Percentiles rank a stretch among this genome's conserved stretches.
These are phyloP conservation scores for Boletellus deceptivus DNA, from an alignment of 1,284 basidiomycete genomes.

Conservation along the genomic window DNA sequence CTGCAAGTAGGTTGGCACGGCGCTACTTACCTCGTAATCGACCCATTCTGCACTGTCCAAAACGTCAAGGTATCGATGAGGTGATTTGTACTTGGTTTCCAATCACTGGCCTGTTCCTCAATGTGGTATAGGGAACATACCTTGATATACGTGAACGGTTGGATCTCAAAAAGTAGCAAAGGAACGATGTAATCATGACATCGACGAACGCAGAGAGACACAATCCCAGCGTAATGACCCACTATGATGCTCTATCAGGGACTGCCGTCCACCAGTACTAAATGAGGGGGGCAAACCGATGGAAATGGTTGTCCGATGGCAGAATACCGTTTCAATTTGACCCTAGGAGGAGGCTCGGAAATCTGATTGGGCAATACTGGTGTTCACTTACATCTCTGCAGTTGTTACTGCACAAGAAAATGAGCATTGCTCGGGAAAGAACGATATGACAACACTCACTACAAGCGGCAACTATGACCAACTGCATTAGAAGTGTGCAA, in stretches of 20 bases:
- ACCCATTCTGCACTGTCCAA: too few species aligned
- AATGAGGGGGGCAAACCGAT: constrained; percentile 5
- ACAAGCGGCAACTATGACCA: constrained; percentile 20
- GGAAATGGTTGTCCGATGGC: constrained; percentile 14
- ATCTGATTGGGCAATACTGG: not conserved
- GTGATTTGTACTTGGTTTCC: too few species aligned
- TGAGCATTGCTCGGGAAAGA: not conserved
- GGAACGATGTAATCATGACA: constrained; percentile 43
- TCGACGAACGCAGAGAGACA: constrained; percentile 36
- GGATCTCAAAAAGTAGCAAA: constrained; percentile 43
- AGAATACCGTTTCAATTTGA: constrained; percentile 15
- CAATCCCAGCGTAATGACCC: too few species aligned
- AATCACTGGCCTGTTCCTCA: too few species aligned
- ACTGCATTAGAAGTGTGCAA: not conserved
- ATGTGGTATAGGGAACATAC: constrained; percentile 22
- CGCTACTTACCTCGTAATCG: too few species aligned
- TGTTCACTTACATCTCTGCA: constrained; percentile 20
- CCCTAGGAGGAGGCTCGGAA: constrained; percentile 4
- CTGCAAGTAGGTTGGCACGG: too few species aligned
- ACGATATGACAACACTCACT: constrained; percentile 5
- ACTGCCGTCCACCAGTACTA: not conserved
- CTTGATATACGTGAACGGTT: constrained; percentile 38
- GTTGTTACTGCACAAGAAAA: constrained; percentile 13
- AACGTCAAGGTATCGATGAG: too few species aligned
- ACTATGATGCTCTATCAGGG: constrained; percentile 18